These are phyloP conservation scores for Hemisphaericaspora xylofermentans DNA, from an alignment of 1,139 yeast species.

Conservation along the genomic window DNA sequence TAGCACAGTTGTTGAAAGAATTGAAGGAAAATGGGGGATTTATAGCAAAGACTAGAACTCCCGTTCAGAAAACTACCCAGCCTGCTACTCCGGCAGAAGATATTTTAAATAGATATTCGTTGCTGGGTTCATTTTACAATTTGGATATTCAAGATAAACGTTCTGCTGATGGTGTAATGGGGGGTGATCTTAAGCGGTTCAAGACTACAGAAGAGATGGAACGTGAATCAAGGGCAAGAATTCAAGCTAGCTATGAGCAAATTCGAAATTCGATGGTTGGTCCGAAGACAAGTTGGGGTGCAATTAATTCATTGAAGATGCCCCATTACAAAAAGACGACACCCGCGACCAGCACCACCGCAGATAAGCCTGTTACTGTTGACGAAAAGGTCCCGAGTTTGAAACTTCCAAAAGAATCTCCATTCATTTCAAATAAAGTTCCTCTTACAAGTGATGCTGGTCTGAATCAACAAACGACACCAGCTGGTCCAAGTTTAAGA, in stretches of 20 bases:
- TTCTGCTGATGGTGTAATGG: not conserved
- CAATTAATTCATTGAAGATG: constrained; percentile 28
- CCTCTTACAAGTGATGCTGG: constrained; percentile 17
- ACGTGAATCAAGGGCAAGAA: constrained; percentile 3
- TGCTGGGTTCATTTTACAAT: constrained; percentile 3
- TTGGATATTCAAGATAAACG: constrained; percentile 6
- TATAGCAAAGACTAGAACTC: not conserved
- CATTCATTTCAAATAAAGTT: constrained; percentile 36
- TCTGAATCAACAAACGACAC: constrained; percentile 4
- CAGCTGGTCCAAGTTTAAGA: constrained; percentile 33
- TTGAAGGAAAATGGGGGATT: not conserved
- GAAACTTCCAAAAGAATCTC: constrained; percentile 28
- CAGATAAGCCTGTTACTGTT: too few species aligned
- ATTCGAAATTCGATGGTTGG: constrained; percentile 15
- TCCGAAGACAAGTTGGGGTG: constrained; percentile 17
- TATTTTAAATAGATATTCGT: not conserved
- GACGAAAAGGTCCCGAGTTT: too few species aligned
- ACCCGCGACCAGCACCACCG: too few species aligned
- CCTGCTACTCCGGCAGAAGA: not conserved
- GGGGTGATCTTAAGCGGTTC: constrained; percentile 3
- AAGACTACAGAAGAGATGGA: constrained; percentile 1
- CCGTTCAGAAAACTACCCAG: not conserved
- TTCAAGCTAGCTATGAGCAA: constrained; percentile 5
- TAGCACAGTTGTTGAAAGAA: not conserved
- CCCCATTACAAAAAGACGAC: constrained; percentile 43